Evolutionary conservation across 192 early-diverging fungal genomes (phyloP), one percentile per base, ranked within the genome.

Genomic region (Diversispora epigaea): DNA sequence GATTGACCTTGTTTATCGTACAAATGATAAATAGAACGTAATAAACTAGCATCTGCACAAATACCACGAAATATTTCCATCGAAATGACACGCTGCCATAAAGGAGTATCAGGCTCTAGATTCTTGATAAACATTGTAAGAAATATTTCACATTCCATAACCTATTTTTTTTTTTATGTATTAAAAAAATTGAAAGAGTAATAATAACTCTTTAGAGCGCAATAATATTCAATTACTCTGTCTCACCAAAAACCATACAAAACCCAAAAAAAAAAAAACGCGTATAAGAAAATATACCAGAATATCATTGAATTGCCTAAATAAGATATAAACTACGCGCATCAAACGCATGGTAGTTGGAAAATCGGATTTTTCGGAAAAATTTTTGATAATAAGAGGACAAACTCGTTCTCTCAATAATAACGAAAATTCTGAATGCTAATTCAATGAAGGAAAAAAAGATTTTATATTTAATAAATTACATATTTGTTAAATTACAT

Each of bases 131-230:
- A 87, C 83, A 99, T 91, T 6, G 93, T 90, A 41, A 99, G 77
- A 71, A 98, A 95, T 44, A 98, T 92, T 80, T 99, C 97, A 84
- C 95, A 96, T 76, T 97, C 95, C 71, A 93, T 92, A 3, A 89
- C 77, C 91, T 92, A 80, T 45, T 67, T 25, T 47, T 15, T 32
- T 32, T 32, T 32, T 32, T 32, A 2, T 32, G 25, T 32, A 32
- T 32, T 32, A 32, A 2, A 32, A 32, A 32, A 32, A 60, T 32
- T 21, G 25, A 60, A 60, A 60, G 57, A 60, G 57, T 60, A 60
- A 60, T 25, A 22, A 60, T 60, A 60, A 60, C 57, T 60, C 57
- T 60, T 60, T 32, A 60, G 25, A 32, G 57, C 57, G 22, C 57
- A 60, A 60, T 60, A 60, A 60, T 32, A 60, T 60, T 60, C 57